A percentile compares a stretch with the other conserved stretches of the same genome.
phyloP scores from a whole-genome alignment of 306 rosid genomes.

The Acacia crassicarpa region DNA sequence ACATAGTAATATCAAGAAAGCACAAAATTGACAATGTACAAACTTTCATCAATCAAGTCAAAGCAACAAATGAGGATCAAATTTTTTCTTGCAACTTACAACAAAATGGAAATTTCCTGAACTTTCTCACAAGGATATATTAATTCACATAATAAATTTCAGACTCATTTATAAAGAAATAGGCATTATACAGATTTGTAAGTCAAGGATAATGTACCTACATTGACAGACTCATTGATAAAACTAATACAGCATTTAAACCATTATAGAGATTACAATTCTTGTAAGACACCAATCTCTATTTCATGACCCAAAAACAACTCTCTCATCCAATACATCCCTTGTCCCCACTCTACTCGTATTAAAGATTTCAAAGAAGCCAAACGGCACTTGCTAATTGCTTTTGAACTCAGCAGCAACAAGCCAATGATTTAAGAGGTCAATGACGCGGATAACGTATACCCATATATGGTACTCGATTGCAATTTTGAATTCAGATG shows the following conservation, averaged over 20 bases:
- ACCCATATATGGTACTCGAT: not conserved
- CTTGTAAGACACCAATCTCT: not conserved
- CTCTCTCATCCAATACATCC: not conserved
- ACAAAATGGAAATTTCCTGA: not conserved
- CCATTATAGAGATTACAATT: not conserved
- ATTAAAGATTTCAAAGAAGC: not conserved
- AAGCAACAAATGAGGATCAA: slow-evolving; percentile 1
- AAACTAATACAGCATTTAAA: not conserved
- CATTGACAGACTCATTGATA: not conserved
- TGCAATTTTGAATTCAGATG: not conserved
- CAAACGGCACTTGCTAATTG: not conserved
- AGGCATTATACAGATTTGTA: not conserved
- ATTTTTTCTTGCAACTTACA: not conserved
- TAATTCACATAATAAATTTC: not conserved
- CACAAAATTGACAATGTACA: slow-evolving; percentile 7
- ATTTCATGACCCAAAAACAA: not conserved
- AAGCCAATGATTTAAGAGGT: not conserved
- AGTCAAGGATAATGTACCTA: not conserved
- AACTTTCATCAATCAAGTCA: slow-evolving; percentile 10
- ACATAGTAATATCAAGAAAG: slow-evolving; percentile 18
- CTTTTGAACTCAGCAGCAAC: slow-evolving; percentile 5
- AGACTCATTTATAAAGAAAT: slow-evolving; percentile 5
- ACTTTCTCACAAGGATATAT: not conserved
- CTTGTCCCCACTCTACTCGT: not conserved
- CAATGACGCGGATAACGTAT: not conserved